phyloP scores from a whole-genome alignment of 257 asterid species.

The Knoxia roxburghii region DNA sequence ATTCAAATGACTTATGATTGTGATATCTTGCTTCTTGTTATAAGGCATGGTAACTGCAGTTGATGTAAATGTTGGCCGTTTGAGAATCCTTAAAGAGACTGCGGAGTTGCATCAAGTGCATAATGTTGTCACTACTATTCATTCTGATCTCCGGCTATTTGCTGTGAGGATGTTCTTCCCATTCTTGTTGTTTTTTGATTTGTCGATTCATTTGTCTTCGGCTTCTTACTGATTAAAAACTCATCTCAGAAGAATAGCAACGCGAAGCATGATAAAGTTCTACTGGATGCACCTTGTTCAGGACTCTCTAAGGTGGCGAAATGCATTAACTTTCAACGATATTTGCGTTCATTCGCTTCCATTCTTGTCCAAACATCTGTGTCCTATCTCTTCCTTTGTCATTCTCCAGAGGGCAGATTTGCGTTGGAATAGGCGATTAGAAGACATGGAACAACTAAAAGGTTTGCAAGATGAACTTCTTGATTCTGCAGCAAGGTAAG shows the following conservation, averaged over 20 bases:
- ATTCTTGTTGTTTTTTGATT: background rate
- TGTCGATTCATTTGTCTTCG: too few species aligned
- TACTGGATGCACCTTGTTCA: conserved; percentile 95
- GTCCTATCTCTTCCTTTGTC: conserved; percentile 17
- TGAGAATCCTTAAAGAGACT: conserved; percentile 87
- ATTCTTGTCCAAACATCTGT: background rate
- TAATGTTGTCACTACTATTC: conserved; percentile 51
- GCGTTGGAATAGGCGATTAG: conserved; percentile 84
- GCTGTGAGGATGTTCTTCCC: conserved; percentile 39
- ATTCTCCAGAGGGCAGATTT: conserved; percentile 77
- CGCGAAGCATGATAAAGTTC: conserved; percentile 69
- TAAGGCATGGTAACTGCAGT: conserved; percentile 71
- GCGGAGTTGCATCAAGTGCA: conserved; percentile 61
- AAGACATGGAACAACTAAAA: conserved; percentile 82
- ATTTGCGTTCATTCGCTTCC: background rate
- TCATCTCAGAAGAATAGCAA: conserved; percentile 37
- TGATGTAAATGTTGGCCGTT: conserved; percentile 75
- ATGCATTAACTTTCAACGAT: background rate
- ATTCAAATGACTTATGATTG: background rate
- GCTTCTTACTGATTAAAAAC: background rate
- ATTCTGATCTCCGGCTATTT: conserved; percentile 68
- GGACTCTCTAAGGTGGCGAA: conserved; percentile 80
- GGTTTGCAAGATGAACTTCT: conserved; percentile 77
- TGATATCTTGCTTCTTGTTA: conserved; percentile 18
- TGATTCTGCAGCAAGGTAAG: conserved; percentile 80